Conservation (phyloP, 805 yeast species). For the Candida sphagnicola region DNA sequence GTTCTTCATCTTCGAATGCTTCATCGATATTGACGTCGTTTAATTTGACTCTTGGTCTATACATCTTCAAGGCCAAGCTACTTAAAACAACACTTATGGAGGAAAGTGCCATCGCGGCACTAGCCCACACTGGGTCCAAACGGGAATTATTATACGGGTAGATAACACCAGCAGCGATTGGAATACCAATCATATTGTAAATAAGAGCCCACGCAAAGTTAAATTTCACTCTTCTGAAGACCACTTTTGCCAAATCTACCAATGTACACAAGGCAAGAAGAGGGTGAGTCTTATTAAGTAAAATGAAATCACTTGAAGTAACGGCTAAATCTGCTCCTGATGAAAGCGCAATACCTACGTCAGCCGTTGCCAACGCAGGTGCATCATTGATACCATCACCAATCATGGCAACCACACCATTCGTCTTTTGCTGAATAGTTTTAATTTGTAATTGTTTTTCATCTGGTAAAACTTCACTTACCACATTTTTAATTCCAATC, state of each 20-base stretch:
- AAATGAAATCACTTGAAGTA: constrained; percentile 69
- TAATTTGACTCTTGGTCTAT: constrained; percentile 33
- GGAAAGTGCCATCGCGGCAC: constrained; percentile 62
- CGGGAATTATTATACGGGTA: constrained; percentile 54
- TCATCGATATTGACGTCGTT: constrained; percentile 8
- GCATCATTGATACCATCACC: constrained; percentile 87
- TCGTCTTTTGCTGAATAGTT: constrained; percentile 43
- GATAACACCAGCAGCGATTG: constrained; percentile 65
- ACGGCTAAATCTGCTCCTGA: constrained; percentile 75
- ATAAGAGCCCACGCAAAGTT: constrained; percentile 59
- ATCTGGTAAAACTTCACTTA: constrained; percentile 71
- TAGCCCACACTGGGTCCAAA: constrained; percentile 61
- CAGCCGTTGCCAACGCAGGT: constrained; percentile 71
- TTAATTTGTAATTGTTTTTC: constrained; percentile 62
- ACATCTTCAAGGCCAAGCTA: constrained; percentile 48
- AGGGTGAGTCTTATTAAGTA: constrained; percentile 52
- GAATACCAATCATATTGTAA: constrained; percentile 54
- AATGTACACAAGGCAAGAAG: constrained; percentile 51
- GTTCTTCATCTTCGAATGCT: constrained; percentile 10
- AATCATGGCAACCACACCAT: constrained; percentile 62
- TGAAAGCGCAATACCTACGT: constrained; percentile 74
- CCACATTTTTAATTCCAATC: constrained; percentile 55
- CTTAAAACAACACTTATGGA: constrained; percentile 57
- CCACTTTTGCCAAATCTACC: constrained; percentile 47
- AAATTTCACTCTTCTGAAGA: constrained; percentile 50